These are phyloP conservation scores for Rhodosporidiobolus sp. DNA, from an alignment of 768 basidiomycete species.

Conservation along the genomic window DNA sequence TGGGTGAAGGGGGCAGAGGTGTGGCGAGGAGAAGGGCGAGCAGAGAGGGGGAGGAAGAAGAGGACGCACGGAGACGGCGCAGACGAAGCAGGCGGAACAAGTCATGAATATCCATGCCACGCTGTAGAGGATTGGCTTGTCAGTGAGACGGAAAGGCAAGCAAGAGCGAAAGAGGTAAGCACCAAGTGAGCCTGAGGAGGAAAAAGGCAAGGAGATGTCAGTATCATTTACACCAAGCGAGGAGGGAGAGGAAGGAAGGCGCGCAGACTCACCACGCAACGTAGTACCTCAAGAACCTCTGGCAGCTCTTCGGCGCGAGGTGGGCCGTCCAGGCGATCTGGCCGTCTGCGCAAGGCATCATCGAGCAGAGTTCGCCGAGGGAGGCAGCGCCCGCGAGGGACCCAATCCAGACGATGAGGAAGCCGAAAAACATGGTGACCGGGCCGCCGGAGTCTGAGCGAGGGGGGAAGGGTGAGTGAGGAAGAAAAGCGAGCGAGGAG, in stretches of 20 bases:
- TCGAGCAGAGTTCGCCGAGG: background rate
- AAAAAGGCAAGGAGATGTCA: background rate
- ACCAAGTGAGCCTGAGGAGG: background rate
- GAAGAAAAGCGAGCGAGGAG: too few species aligned
- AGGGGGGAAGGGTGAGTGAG: too few species aligned
- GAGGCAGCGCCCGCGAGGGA: conserved; percentile 3
- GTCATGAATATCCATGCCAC: conserved; percentile 6
- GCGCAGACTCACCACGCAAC: background rate
- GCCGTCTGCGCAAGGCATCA: conserved; percentile 2
- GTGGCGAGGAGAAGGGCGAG: background rate
- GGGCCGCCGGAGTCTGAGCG: background rate
- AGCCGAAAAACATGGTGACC: conserved; percentile 1
- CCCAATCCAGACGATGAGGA: background rate
- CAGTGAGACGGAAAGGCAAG: background rate
- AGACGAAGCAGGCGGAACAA: background rate
- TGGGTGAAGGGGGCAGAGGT: background rate
- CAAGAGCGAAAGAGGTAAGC: background rate
- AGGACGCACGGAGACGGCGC: background rate
- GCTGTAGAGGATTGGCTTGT: background rate
- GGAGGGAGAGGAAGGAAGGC: background rate
- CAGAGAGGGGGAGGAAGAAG: background rate
- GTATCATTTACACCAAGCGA: too few species aligned
- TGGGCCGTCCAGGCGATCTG: conserved; percentile 4
- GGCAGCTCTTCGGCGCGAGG: background rate
- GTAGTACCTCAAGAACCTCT: conserved; percentile 3